Conservation (phyloP, 2,329 filamentous ascomycete species). For the Aspergillus tanneri region DNA sequence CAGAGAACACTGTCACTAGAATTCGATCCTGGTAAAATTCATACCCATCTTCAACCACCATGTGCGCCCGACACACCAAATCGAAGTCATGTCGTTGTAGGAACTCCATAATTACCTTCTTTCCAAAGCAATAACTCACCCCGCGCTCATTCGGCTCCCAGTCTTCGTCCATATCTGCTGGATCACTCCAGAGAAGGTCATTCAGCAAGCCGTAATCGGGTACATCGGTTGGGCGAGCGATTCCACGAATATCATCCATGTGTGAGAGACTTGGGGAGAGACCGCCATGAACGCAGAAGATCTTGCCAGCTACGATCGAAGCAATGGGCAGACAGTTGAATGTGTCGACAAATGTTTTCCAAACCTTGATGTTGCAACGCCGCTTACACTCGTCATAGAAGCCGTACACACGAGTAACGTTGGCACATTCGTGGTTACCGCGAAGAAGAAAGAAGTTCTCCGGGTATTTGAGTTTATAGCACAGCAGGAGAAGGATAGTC, state of each 20-base stretch:
- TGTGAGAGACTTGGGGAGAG: conserved; percentile 87
- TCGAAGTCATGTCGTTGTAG: conserved; percentile 94
- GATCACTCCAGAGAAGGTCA: conserved; percentile 95
- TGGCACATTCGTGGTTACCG: conserved; percentile 95
- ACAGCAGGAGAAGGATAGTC: conserved; percentile 86
- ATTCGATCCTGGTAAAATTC: conserved; percentile 97
- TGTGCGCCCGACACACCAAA: conserved; percentile 92
- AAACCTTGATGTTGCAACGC: conserved; percentile 92
- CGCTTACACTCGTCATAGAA: conserved; percentile 99
- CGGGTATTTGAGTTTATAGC: conserved; percentile 96
- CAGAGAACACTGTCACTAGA: conserved; percentile 94
- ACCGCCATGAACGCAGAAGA: conserved; percentile 95
- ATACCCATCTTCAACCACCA: conserved; percentile 99
- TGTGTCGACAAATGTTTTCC: conserved; percentile 96
- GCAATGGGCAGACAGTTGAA: conserved; percentile 96
- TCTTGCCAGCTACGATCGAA: conserved; percentile 94
- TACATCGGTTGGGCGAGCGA: conserved; percentile 92
- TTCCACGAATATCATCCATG: conserved; percentile 98
- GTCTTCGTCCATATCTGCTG: conserved; percentile 94
- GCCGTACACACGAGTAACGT: conserved; percentile 91
- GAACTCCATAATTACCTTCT: conserved; percentile 97
- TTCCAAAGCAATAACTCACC: conserved; percentile 97
- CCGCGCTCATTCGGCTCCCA: conserved; percentile 98
- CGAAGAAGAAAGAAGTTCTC: conserved; percentile 96
- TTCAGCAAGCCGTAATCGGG: conserved; percentile 95